Base-by-base conservation (phyloP, 163 green algal genomes). In the Scenedesmus sp. region DNA sequence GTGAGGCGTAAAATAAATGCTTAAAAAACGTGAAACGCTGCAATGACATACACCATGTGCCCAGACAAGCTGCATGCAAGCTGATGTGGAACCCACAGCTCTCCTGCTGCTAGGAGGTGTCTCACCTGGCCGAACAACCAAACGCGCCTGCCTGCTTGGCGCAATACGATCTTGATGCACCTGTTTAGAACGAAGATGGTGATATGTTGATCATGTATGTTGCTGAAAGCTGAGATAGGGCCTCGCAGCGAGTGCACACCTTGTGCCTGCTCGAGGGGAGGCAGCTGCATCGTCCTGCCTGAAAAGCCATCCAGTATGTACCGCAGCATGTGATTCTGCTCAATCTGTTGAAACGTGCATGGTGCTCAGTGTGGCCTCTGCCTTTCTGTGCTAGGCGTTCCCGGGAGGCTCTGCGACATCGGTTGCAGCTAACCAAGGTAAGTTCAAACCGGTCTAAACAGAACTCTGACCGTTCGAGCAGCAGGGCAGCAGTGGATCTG, bases 81-180 rank as follows among this genome's bases (percentile, higher is more conserved):
- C 65, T 76, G 65, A 76, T 76, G 65, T 76, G 30, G 65, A 76
- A 7, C 65, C 65, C 65, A 76, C 65, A 76, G 65, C 65, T 76
- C 9, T 76, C 30, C 65, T 76, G 30, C 65, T 76, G 65, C 30
- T 76, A 3, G 65, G 24, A 37, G 2, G 30, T 76, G 30, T 76
- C 65, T 76, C 65, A 76, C 65, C 65, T 76, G 65, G 65, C 65
- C 65, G 65, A 76, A 76, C 65, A 30, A 76, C 65, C 65, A 76
- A 40, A 76, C 65, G 65, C 1, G 65, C 65, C 65, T 76, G 65
- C 65, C 65, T 76, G 65, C 65, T 76, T 37, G 65, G 65, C 40
- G 65, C 65, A 40, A 40, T 26, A 76, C 65, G 65, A 40, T 76
- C 65, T 15, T 76, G 30, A 76, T 40, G 65, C 4, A 76, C 65